Evolutionary conservation across 768 basidiomycete species (phyloP), one percentile per base, ranked within the genome.

Genomic region (Serendipita sp.): DNA sequence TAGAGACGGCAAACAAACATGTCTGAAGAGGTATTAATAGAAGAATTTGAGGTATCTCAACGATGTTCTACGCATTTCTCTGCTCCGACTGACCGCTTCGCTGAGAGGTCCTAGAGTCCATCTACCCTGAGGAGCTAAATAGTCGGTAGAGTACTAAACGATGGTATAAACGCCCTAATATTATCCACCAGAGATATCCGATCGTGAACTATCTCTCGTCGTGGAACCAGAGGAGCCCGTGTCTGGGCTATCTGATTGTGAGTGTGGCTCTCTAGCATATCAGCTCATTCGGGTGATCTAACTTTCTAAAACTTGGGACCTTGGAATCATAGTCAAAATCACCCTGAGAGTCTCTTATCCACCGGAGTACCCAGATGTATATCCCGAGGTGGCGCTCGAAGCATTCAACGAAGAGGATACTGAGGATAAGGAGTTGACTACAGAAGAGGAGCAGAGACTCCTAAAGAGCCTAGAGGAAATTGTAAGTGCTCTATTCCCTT

Each of bases 71-170:
- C 63, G 61, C 44, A 62, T 62, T 42, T n/a, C 44, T 53, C 30
- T 45, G 50, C 53, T 62, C 26, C 16, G 61, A 22, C 28, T 16
- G 2, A 38, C n/a, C 38, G 38, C 14, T 38, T 22, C 31, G 65
- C 53, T 17, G 33, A 58, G 24, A 95, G 88, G 92, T 96, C 28
- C 80, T 97, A 67, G 92, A 95, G 75, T 86, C 91, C 2, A 98
- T 98, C 72, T 98, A 95, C 72, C 91, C 95, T 3, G 86, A 90
- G 66, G 95, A 98, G 73, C 77, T 96, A 63, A 81, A 86, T 69
- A 88, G 94, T 96, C 76, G 70, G 92, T 88, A 66, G 38, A 38
- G 7, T 14, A 14, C n/a, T 68, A 67, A 69, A 22, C 3, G 70
- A 69, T 70, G 68, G 67, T 69, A 70, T 65, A 63, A 62, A 62